phyloP scores from a whole-genome alignment of 1,139 yeast genomes.

The Pichia norvegensis region DNA sequence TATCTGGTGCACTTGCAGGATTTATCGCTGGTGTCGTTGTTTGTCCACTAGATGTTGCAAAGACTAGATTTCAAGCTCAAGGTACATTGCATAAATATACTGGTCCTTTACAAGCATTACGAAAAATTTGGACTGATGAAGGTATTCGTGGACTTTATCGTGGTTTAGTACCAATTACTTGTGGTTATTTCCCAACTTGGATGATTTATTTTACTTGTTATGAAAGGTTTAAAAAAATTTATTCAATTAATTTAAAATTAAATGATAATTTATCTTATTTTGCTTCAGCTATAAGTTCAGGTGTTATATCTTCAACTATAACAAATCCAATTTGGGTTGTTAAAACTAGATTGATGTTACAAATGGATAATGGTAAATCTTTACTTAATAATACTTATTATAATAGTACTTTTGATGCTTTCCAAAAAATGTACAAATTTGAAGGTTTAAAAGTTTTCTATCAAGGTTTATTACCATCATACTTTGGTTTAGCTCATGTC shows the following conservation, averaged over 20 bases:
- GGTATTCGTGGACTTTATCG: slow-evolving; percentile 79
- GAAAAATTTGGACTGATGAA: slow-evolving; percentile 62
- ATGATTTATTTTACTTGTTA: slow-evolving; percentile 88
- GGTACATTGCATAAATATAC: slow-evolving; percentile 43
- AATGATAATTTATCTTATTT: slow-evolving; percentile 57
- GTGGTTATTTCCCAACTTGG: slow-evolving; percentile 98
- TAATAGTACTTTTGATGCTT: slow-evolving; percentile 77
- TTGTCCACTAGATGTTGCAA: slow-evolving; percentile 90
- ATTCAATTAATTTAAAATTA: slow-evolving; percentile 31
- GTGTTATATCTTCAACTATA: slow-evolving; percentile 73
- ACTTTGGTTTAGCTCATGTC: slow-evolving; percentile 85
- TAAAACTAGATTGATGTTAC: slow-evolving; percentile 88
- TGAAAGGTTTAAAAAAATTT: slow-evolving; percentile 60
- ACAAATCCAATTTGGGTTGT: slow-evolving; percentile 98
- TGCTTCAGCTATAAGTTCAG: slow-evolving; percentile 81
- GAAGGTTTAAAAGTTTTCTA: slow-evolving; percentile 86
- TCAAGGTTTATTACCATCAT: slow-evolving; percentile 83
- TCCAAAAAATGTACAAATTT: slow-evolving; percentile 61
- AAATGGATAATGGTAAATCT: slow-evolving; percentile 46
- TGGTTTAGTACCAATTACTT: slow-evolving; percentile 82
- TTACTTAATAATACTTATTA: slow-evolving; percentile 38
- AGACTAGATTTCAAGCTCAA: slow-evolving; percentile 92
- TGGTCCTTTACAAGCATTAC: slow-evolving; percentile 54
- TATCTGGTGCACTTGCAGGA: slow-evolving; percentile 88
- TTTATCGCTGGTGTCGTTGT: slow-evolving; percentile 83